Conservation (phyloP, 441 rosid genomes). For the Adansonia rubrostipa region DNA sequence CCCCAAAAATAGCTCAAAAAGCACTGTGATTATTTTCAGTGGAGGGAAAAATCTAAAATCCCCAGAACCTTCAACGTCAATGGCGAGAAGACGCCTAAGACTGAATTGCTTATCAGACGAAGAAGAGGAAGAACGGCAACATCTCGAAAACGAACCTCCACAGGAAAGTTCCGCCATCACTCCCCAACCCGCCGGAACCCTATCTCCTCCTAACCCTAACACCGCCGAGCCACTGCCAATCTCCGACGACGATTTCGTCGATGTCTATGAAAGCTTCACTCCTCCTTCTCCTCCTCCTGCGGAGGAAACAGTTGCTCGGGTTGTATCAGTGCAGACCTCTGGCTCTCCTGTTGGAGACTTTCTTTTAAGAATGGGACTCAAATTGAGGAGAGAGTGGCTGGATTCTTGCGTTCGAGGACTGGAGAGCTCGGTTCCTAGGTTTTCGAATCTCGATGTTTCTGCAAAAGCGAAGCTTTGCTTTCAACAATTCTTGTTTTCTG, state of each 20-base stretch:
- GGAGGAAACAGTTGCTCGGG: conserved; percentile 23
- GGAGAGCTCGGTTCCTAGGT: conserved; percentile 49
- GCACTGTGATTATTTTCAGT: not conserved
- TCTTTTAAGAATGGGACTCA: conserved; percentile 63
- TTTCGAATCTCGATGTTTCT: conserved; percentile 46
- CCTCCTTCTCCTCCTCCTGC: conserved; percentile 38
- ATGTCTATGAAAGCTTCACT: conserved; percentile 50
- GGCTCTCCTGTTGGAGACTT: conserved; percentile 53
- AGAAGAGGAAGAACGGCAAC: conserved; percentile 45
- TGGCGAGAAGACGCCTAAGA: conserved; percentile 68
- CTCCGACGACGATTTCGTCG: conserved; percentile 63
- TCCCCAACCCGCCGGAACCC: conserved; percentile 28
- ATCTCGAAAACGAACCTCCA: conserved; percentile 24
- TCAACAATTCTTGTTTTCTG: conserved; percentile 72
- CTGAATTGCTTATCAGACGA: conserved; percentile 56
- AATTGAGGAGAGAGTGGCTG: conserved; percentile 70
- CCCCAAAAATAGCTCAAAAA: not conserved
- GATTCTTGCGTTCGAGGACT: conserved; percentile 55
- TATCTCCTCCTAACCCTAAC: conserved; percentile 33
- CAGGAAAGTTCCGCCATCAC: conserved; percentile 25
- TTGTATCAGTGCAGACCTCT: conserved; percentile 29
- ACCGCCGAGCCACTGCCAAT: conserved; percentile 42
- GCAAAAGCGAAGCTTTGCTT: conserved; percentile 78
- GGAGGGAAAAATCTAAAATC: conserved; percentile 34
- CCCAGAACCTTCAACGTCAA: conserved; percentile 23